phyloP scores from a whole-genome alignment of 208 protist species.

The Trypanosoma lewisi region DNA sequence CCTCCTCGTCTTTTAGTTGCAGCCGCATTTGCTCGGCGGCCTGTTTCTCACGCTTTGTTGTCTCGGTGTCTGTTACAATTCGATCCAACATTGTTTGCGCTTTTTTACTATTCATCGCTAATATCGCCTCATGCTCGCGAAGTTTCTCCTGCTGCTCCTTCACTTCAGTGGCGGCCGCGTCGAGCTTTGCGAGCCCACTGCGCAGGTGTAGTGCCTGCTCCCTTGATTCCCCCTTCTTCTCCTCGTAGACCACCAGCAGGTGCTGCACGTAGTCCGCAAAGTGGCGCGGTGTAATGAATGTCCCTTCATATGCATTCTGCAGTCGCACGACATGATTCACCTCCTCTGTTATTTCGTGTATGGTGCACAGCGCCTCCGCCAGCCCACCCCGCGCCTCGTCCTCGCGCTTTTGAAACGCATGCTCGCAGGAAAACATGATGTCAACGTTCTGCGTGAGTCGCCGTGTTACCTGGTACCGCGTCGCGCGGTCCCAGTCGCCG shows the following conservation, averaged over 20 bases:
- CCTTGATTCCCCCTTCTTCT: constrained; percentile 92
- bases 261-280: constrained; percentile 98
- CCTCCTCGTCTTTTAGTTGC: constrained; percentile 85
- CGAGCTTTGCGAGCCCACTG: constrained; percentile 94
- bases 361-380: constrained; percentile 85
- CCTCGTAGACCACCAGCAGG: constrained; percentile 89
- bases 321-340: constrained; percentile 75
- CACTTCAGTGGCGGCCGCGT: constrained; percentile 89
- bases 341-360: constrained; percentile 90
- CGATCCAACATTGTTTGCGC: constrained; percentile 84
- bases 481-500: constrained; percentile 96
- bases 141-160: constrained; percentile 77
- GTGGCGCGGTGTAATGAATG: constrained; percentile 97
- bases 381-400: constrained; percentile 70
- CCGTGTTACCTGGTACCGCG: constrained; percentile 92
- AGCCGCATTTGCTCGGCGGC: constrained; percentile 58
- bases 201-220: constrained; percentile 96
- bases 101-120: constrained; percentile 70
- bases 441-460: constrained; percentile 91
- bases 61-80: constrained; percentile 85
- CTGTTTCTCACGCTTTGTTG: constrained; percentile 81
- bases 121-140: constrained; percentile 79
- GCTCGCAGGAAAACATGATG: constrained; percentile 65
- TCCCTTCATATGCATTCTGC: constrained; percentile 81
- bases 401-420: constrained; percentile 39